Evolutionary conservation across 2,329 filamentous ascomycete genomes (phyloP), one percentile per base, ranked within the genome.

Genomic region (Zymoseptoria ardabiliae): DNA sequence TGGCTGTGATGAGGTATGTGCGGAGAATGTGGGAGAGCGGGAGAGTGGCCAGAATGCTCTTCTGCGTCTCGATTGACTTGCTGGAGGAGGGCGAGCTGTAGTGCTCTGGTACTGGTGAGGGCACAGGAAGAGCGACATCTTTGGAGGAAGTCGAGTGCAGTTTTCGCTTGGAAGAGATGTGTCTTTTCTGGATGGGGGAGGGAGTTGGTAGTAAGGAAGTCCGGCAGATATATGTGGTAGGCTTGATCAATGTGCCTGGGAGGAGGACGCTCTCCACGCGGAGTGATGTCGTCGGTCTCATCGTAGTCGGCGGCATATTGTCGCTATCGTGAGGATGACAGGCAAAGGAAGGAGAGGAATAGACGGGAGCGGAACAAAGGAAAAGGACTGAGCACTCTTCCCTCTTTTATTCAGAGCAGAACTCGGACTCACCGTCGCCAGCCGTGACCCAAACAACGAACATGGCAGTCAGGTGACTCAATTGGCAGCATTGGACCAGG

Each of bases 11-110:
- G 64, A 84, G 78, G 58, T 90, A 82, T 8, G 87, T 89, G 60
- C 89, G 85, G 19, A 91, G 72, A 45, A 92, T 78, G 59, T 83
- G 84, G 59, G 78, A 79, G 2, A 90, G 76, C 0, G 89, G 87
- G 41, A 91, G 79, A 49, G 88, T 80, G 0, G 86, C 83, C 21
- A 91, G 79, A 75, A 61, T 23, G 53, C 41, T 17, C n/a, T 55
- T 50, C 4, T 52, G 49, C 17, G 45, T 41, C 6, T 49, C 28
- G 10, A 7, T 50, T 30, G 11, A 50, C 21, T 48, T 28, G 1
- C 13, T 17, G 13, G 28, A 13, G 49, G 21, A 17, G n/a, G 19
- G 17, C 23, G 5, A 1, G 8, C 2, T 17, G 20, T 50, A 49
- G 8, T 6, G 56, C 9, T 30, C 22, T 11, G 51, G 8, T 2